Base-by-base conservation (phyloP, 441 rosid genomes). In the Melastoma candidum region DNA sequence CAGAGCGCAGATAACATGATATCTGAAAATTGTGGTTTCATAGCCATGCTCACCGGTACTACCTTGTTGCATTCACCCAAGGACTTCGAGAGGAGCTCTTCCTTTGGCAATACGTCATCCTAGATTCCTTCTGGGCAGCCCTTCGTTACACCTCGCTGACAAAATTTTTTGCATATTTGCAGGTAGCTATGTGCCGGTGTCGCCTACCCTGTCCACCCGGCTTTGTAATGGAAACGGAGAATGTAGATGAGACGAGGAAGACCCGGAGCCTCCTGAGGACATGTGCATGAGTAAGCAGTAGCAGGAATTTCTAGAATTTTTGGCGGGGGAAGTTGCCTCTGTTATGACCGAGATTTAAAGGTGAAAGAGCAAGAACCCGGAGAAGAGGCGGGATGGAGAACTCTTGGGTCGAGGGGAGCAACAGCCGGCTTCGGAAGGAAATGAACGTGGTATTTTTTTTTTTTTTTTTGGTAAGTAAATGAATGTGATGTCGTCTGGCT, bases 21-120 rank as follows among this genome's bases (percentile, higher is more conserved):
- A 59, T 81, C 92, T 32, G 88, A 81, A 63, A 61, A 79, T 51
- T 81, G 92, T 12, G 92, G 92, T 66, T 77, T 84, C 50, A 25
- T 81, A 11, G 80, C 69, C 6, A 85, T 84, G 67, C 75, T 81
- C 46, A 75, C 85, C 1, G 87, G 87, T 46, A 78, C 84, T 12
- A 61, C 77, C 68, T 64, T 84, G 68, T 57, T 84, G 44, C 81
- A 84, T 67, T 47, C 79, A 26, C 72, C 85, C 58, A 78, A 72
- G 68, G 88, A 84, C 49, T 81, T 48, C 2, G 69, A 81, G 59
- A 75, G 83, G 66, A 71, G 65, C 45, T 64, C 83, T 13, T 78
- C 85, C 12, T 74, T 70, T 47, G 72, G 73, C 69, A 75, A 86
- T 80, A 41, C 1, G 12, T 32, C 12, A 44, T 24, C 1, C 5